phyloP scores from a whole-genome alignment of 129 eudicot genomes.

The Logfia minima region DNA sequence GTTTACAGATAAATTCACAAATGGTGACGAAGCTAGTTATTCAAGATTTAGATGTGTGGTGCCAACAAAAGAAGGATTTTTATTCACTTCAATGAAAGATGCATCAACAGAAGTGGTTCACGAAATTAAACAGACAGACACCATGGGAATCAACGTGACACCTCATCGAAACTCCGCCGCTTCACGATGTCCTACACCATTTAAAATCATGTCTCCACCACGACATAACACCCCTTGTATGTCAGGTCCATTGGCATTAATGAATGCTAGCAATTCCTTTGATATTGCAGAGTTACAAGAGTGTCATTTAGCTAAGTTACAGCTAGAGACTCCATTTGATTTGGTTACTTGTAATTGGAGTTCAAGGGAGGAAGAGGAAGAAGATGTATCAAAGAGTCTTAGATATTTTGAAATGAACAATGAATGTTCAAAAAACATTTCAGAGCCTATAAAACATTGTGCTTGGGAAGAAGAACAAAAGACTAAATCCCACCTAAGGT shows the following conservation, averaged over 20 bases:
- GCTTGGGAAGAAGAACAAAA: constrained; percentile 78
- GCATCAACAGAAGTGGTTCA: constrained; percentile 39
- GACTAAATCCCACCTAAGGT: constrained; percentile 61
- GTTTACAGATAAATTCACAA: constrained; percentile 70
- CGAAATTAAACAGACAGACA: constrained; percentile 59
- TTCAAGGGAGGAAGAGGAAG: constrained; percentile 89
- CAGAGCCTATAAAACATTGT: constrained; percentile 49
- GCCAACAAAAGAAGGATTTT: constrained; percentile 63
- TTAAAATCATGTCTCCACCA: constrained; percentile 61
- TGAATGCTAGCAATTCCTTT: constrained; percentile 29
- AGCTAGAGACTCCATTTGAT: constrained; percentile 41
- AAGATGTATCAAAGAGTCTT: constrained; percentile 79
- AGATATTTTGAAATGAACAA: constrained; percentile 66
- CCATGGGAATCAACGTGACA: constrained; percentile 81
- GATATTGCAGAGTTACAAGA: constrained; percentile 63
- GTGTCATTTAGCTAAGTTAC: constrained; percentile 72
- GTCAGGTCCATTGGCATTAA: constrained; percentile 52
- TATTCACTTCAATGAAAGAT: constrained; percentile 38
- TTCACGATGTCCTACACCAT: constrained; percentile 72
- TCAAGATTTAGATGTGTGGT: constrained; percentile 40
- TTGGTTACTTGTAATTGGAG: constrained; percentile 61
- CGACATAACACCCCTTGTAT: constrained; percentile 76
- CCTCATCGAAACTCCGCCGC: constrained; percentile 67
- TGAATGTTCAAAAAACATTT: constrained; percentile 49
- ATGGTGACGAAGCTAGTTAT: constrained; percentile 39